A percentile compares a stretch with the other conserved stretches of the same genome.
phyloP scores from a whole-genome alignment of 768 basidiomycete species.

The Trametes maxima region DNA sequence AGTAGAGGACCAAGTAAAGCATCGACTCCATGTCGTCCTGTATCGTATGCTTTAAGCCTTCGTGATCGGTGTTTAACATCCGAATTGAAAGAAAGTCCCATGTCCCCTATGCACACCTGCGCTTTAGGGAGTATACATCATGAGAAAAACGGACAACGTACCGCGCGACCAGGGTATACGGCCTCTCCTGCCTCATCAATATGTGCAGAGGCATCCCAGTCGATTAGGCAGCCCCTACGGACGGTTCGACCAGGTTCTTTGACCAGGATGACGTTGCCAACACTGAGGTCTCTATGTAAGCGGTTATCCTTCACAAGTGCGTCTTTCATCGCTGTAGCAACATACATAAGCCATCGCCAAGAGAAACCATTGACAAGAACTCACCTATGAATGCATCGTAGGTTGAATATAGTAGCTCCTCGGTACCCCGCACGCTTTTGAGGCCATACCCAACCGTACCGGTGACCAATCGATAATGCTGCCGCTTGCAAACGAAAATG shows the following conservation, averaged over 20 bases:
- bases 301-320: neutral
- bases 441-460: constrained; percentile 9
- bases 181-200: neutral
- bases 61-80: neutral
- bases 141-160: neutral
- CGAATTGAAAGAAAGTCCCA: constrained; percentile 7
- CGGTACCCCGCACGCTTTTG: constrained; percentile 3
- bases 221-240: constrained; percentile 9
- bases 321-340: constrained; percentile 1
- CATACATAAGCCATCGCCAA: neutral
- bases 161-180: neutral
- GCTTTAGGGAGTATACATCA: neutral
- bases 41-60: neutral
- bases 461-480: constrained; percentile 13
- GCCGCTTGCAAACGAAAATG: neutral
- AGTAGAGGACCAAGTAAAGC: constrained; percentile 14
- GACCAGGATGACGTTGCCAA: constrained; percentile 13
- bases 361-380: neutral
- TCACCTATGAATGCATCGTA: constrained; percentile 8
- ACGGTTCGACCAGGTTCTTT: neutral
- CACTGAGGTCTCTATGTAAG: constrained; percentile 16
- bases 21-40: constrained; percentile 19
- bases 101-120: constrained; percentile 1
- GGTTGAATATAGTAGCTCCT: constrained; percentile 5
- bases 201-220: constrained; percentile 11